Conservation (phyloP, 768 basidiomycete species). For the Ephemerocybe angulata region DNA sequence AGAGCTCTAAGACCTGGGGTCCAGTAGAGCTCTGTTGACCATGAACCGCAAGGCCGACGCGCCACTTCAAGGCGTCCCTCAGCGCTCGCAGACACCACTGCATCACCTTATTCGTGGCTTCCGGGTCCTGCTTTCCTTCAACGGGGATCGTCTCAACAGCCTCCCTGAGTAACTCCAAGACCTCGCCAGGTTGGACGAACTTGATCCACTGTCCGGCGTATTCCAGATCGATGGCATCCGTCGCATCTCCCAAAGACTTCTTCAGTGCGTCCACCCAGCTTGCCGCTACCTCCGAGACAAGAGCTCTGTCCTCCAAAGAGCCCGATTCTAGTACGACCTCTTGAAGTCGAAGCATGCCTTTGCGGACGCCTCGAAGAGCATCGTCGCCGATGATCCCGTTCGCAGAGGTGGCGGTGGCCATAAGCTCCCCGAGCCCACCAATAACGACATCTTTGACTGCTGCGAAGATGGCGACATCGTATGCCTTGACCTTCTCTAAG, state of each 20-base stretch:
- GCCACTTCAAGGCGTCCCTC: background rate
- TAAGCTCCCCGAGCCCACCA: background rate
- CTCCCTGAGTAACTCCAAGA: background rate
- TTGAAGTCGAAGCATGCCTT: background rate
- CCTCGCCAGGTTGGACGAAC: constrained; percentile 36
- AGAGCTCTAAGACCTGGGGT: background rate
- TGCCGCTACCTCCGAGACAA: constrained; percentile 37
- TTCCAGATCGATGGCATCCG: background rate
- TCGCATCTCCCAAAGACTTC: background rate
- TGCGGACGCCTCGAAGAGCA: background rate
- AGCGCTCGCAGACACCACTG: background rate
- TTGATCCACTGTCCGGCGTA: constrained; percentile 49
- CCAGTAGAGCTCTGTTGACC: background rate
- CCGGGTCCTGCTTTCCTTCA: background rate
- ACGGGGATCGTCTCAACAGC: background rate
- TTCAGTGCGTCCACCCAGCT: constrained; percentile 38
- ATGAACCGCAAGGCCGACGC: background rate
- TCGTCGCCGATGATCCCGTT: background rate
- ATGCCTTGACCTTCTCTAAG: background rate
- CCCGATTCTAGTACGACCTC: constrained; percentile 32
- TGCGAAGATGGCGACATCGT: background rate
- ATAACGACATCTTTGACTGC: background rate
- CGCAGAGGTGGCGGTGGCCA: background rate
- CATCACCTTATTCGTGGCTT: background rate
- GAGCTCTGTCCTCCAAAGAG: constrained; percentile 31